Evolutionary conservation across 176 grass and related monocot species (phyloP).

Genomic region (Oryza punctata): DNA sequence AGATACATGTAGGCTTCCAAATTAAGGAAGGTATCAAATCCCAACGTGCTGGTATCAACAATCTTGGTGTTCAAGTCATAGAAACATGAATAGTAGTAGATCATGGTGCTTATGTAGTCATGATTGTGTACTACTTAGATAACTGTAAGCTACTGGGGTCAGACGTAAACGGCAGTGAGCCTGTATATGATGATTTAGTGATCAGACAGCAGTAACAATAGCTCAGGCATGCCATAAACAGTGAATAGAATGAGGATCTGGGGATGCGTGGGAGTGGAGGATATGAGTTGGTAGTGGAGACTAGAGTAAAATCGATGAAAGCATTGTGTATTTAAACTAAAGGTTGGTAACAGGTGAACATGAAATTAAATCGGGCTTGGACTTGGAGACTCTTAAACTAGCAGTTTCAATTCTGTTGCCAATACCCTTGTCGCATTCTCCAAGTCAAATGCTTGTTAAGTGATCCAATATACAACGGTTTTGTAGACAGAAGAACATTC

Average conservation of each 20-base stretch:
- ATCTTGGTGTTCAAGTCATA: background rate
- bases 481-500: background rate
- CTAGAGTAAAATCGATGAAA: no score
- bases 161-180: background rate
- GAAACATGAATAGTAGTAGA: background rate
- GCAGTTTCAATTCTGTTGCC: background rate
- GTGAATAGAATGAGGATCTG: no score
- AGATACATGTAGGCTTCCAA: background rate
- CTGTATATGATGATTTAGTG: background rate
- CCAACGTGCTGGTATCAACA: background rate
- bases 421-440: background rate
- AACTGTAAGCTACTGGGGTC: background rate
- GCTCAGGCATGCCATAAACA: background rate
- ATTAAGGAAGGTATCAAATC: slow-evolving; percentile 12
- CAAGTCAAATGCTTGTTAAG: background rate
- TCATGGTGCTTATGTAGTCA: background rate
- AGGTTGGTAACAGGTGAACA: no score
- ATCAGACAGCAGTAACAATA: background rate
- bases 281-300: no score
- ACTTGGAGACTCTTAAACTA: background rate
- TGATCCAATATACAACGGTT: background rate
- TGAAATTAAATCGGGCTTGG: no score
- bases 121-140: background rate
- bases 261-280: no score
- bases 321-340: no score